These are phyloP conservation scores for Pythium inflatum DNA, from an alignment of 352 stramenopile species.

Conservation along the genomic window DNA sequence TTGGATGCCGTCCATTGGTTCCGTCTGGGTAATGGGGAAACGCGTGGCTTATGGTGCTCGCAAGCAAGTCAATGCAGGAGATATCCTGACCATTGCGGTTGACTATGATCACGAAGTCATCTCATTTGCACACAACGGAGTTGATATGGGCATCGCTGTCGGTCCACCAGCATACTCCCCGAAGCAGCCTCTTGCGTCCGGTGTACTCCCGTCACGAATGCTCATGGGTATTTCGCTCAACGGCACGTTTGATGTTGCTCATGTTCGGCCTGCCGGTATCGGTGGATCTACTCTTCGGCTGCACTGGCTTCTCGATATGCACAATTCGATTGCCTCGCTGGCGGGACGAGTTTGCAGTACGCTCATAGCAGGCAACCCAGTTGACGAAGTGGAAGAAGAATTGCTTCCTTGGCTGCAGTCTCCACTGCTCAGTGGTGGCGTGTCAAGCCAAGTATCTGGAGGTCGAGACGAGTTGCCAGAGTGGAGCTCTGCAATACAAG, in stretches of 20 bases:
- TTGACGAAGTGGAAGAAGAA: constrained; percentile 82
- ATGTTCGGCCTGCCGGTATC: constrained; percentile 73
- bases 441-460: constrained; percentile 30
- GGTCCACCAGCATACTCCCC: constrained; percentile 42
- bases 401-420: constrained; percentile 85
- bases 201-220: constrained; percentile 35
- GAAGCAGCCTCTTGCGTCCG: not conserved
- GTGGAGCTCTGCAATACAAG: constrained; percentile 26
- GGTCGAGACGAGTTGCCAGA: constrained; percentile 32
- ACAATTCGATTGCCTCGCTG: constrained; percentile 75
- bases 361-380: constrained; percentile 73
- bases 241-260: constrained; percentile 68
- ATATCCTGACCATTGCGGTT: constrained; percentile 75
- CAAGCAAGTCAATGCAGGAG: constrained; percentile 50
- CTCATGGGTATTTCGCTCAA: constrained; percentile 71
- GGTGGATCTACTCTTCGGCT: constrained; percentile 78
- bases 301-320: constrained; percentile 85
- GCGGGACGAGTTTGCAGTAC: constrained; percentile 69
- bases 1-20: constrained; percentile 85
- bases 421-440: constrained; percentile 73
- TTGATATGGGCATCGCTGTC: constrained; percentile 57
- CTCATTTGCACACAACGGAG: constrained; percentile 76
- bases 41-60: constrained; percentile 55
- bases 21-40: constrained; percentile 71
- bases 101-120: constrained; percentile 80